Conservation (phyloP, 192 early-diverging fungal species). For the Linnemannia exigua region DNA sequence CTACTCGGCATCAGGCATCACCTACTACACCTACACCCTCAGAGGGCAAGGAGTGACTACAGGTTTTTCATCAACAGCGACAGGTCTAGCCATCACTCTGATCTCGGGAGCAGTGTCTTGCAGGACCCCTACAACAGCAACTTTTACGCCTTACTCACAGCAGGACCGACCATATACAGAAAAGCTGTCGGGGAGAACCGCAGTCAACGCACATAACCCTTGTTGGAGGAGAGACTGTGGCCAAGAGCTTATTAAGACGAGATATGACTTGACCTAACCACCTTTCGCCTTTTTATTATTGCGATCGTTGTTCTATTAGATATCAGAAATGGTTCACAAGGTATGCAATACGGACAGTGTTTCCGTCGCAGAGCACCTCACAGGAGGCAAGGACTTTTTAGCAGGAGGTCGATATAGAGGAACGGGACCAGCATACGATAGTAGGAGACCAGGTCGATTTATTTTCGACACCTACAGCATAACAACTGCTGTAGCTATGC, state of each 20-base stretch:
- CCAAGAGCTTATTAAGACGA: not conserved
- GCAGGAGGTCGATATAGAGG: not conserved
- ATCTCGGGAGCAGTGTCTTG: not conserved
- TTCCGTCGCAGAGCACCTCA: not conserved
- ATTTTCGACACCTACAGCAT: not conserved
- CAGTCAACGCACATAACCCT: not conserved
- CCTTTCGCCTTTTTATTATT: not conserved
- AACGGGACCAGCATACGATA: not conserved
- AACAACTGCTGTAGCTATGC: not conserved
- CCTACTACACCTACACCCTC: not conserved
- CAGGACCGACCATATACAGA: not conserved
- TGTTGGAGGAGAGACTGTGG: not conserved
- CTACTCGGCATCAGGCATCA: not conserved
- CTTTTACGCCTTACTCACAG: not conserved
- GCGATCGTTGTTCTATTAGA: conserved; percentile 14
- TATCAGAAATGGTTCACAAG: conserved; percentile 63
- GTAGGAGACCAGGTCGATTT: not conserved
- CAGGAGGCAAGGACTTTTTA: not conserved
- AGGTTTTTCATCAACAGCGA: not conserved
- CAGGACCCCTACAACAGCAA: not conserved
- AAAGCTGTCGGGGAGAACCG: not conserved
- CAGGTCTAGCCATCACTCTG: not conserved
- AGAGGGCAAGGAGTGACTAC: not conserved
- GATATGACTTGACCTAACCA: not conserved
- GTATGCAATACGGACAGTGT: conserved; percentile 25